Evolutionary conservation across 2,329 filamentous ascomycete species (phyloP), one percentile per base, ranked within the genome.

Genomic region (Fusarium acutatum): DNA sequence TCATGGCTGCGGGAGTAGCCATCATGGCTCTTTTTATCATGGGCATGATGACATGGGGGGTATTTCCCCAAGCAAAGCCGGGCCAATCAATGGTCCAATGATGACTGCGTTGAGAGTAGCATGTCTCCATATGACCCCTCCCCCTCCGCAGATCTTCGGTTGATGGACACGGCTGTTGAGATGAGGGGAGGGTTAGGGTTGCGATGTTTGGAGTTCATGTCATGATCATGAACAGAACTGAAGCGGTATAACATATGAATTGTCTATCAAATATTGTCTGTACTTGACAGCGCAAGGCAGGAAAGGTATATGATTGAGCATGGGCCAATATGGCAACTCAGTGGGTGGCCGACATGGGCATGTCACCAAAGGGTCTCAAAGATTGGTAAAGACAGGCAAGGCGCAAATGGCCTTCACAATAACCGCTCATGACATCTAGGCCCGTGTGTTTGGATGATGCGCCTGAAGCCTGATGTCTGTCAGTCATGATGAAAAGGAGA

Each of bases 81-180:
- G 57, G 37, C 62, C 62, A 57, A 60, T 46, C 43, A 63, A 40
- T 57, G 60, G 67, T 76, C 72, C 74, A 78, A 78, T 78, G 17
- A 71, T 66, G 62, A 32, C 43, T 67, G 63, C 69, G 67, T 67
- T 64, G 30, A 44, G 34, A 49, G 38, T 38, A 43, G 54, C n/a
- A 54, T 20, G 63, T 66, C 71, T 68, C 76, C 76, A 77, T 76
- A 46, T 52, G 47, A 68, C 76, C 76, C 71, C 75, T 75, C 72
- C 73, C 69, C 68, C 76, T 70, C 76, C 53, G 72, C 72, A 70
- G 65, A 70, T 74, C 76, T 60, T 76, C 76, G 76, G 76, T 69
- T 78, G 50, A 66, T 57, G 56, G 69, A 66, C 72, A 77, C 76
- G 76, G 76, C 76, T 76, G 72, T 78, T 78, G 76, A 65, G 72